phyloP scores from a whole-genome alignment of 1,139 yeast species.

The Ashbya aceris region DNA sequence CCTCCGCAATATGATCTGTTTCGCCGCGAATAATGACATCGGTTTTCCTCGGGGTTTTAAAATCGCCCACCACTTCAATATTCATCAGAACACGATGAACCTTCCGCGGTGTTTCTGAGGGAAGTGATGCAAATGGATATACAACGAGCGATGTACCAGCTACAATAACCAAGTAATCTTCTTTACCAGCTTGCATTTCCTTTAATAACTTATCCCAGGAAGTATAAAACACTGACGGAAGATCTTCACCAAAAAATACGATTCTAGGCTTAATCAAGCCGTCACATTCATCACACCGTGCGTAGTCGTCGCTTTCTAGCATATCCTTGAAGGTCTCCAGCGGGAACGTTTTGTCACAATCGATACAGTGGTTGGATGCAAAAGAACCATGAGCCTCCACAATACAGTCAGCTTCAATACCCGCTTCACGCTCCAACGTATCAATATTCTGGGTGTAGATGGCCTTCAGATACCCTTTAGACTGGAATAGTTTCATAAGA shows the following conservation, averaged over 20 bases:
- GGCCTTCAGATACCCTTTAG: constrained; percentile 50
- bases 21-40: constrained; percentile 55
- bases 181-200: constrained; percentile 20
- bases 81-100: constrained; percentile 62
- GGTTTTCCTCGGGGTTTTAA: constrained; percentile 40
- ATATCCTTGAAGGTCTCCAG: constrained; percentile 42
- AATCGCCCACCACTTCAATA: constrained; percentile 69
- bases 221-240: constrained; percentile 62
- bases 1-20: constrained; percentile 55
- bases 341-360: constrained; percentile 52
- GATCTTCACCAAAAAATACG: constrained; percentile 83
- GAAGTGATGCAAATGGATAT: constrained; percentile 79
- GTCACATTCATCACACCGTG: constrained; percentile 44
- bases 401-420: constrained; percentile 51
- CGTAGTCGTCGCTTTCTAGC: constrained; percentile 34
- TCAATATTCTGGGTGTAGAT: constrained; percentile 91
- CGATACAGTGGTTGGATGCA: constrained; percentile 74
- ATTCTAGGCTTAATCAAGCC: constrained; percentile 89
- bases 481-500: constrained; percentile 58
- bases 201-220: constrained; percentile 54
- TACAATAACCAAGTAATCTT: constrained; percentile 67
- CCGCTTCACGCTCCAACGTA: constrained; percentile 80
- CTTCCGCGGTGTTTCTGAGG: constrained; percentile 46
- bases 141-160: constrained; percentile 92
- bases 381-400: constrained; percentile 96